Conservation (phyloP, 2,329 filamentous ascomycete species). For the Hypoxylon sp. region DNA sequence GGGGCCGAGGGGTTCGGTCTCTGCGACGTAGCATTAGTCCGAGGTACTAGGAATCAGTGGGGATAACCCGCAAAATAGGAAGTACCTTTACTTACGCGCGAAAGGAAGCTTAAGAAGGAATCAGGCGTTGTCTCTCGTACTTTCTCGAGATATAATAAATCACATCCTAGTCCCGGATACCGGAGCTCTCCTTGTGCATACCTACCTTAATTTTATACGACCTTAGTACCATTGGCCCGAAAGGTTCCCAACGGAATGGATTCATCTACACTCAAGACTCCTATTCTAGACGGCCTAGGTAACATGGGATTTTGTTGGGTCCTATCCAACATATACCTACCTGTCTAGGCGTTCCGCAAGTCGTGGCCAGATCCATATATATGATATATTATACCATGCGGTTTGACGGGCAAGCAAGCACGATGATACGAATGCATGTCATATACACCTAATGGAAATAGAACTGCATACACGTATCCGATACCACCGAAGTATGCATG, state of each 20-base stretch:
- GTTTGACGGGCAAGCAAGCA: slow-evolving; percentile 23
- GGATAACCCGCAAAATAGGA: background rate
- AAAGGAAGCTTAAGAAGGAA: background rate
- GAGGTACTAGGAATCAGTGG: slow-evolving; percentile 23
- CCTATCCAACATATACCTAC: slow-evolving; percentile 10
- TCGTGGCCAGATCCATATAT: slow-evolving; percentile 11
- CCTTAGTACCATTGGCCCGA: slow-evolving; percentile 13
- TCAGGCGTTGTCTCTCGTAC: background rate
- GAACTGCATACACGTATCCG: slow-evolving; percentile 7
- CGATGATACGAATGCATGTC: slow-evolving; percentile 26
- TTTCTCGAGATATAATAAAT: background rate
- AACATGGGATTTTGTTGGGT: slow-evolving; percentile 25
- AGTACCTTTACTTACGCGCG: slow-evolving; percentile 6
- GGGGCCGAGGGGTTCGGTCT: slow-evolving; percentile 29
- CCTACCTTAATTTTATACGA: background rate
- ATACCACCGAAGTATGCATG: slow-evolving; percentile 12
- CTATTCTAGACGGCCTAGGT: slow-evolving; percentile 15
- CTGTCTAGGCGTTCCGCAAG: slow-evolving; percentile 10
- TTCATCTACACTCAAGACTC: slow-evolving; percentile 10
- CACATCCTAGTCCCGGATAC: background rate
- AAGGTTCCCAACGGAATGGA: slow-evolving; percentile 31
- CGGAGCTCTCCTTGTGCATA: background rate
- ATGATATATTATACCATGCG: slow-evolving; percentile 15
- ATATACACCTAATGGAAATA: slow-evolving; percentile 21
- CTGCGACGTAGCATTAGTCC: slow-evolving; percentile 21